A percentile compares a stretch with the other conserved stretches of the same genome.
Evolutionary conservation across 768 basidiomycete species (phyloP).

Genomic region (Xanthoconium purpureum): DNA sequence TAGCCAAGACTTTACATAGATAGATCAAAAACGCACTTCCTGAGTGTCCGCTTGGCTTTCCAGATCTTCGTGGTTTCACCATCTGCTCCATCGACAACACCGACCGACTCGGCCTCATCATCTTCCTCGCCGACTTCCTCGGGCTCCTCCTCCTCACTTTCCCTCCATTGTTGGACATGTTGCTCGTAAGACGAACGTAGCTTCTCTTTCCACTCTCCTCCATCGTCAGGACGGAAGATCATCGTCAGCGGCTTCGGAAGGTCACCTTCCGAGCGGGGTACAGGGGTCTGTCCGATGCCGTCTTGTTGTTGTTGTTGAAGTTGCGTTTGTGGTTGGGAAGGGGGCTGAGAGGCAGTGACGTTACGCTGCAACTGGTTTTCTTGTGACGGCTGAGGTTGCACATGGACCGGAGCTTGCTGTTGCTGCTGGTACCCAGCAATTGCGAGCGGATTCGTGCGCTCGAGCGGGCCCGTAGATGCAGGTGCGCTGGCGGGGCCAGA

Average conservation of each 20-base stretch:
- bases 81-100: conserved; percentile 61
- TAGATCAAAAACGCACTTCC: conserved; percentile 63
- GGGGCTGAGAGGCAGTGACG: conserved; percentile 35
- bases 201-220: conserved; percentile 84
- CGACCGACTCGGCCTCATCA: conserved; percentile 51
- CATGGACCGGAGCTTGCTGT: conserved; percentile 26
- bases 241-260: conserved; percentile 47
- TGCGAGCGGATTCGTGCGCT: conserved; percentile 46
- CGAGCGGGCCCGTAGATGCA: conserved; percentile 46
- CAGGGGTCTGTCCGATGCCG: conserved; percentile 8
- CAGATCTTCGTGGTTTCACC: conserved; percentile 73
- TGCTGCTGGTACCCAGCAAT: conserved; percentile 38
- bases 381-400: conserved; percentile 29
- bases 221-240: conserved; percentile 85
- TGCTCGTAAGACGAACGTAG: conserved; percentile 61
- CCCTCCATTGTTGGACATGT: conserved; percentile 37
- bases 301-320: conserved; percentile 21
- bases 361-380: conserved; percentile 29
- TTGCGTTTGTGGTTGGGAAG: conserved; percentile 19
- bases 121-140: conserved; percentile 72
- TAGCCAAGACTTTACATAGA: background rate
- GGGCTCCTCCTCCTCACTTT: conserved; percentile 55
- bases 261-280: conserved; percentile 16
- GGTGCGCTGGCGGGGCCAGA: conserved; percentile 52
- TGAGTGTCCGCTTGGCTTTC: conserved; percentile 82